Base-by-base conservation (phyloP, 805 yeast species). In the Yarrowia sp. region DNA sequence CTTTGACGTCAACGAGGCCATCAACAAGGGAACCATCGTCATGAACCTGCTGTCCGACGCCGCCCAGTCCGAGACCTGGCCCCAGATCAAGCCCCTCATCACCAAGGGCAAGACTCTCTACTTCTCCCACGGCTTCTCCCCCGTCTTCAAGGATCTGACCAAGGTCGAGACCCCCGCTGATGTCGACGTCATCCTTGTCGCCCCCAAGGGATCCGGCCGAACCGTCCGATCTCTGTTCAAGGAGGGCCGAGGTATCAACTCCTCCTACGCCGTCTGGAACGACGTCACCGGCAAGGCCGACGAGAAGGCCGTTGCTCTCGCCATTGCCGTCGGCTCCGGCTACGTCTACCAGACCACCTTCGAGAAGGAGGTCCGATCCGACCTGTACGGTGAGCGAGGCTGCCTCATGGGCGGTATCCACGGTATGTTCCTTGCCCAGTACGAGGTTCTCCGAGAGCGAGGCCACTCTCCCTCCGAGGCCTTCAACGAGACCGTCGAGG, bases 201-300 rank as follows among this genome's bases (percentile, higher is more conserved):
- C 99, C 79, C 99, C 99, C 82, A 94, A 94, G 88, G 99, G 99
- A 78, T 93, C 98, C 67, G 99, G 99, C 82, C 91, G 99, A 84
- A 94, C 99, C 72, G 99, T 94, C 71, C 90, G 99, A 85, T 87
- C 98, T 67, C 83, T 94, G 74, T 94, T 94, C 94, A 93, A 94
- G 84, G 99, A 94, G 84, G 99, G 99, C 78, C 92, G 99, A 82
- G 99, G 99, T 85, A 94, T 94, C 79, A 94, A 94, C 93, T 94
- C 99, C 62, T 93, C 98, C 63, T 94, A 90, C 81, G 99, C 99
- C 71, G 97, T 94, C 77, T 94, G 97, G 97, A 96, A 94, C 81
- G 97, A 94, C 78, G 97, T 93, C 69, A 79, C 97, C 73, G 98
- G 99, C 81, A 90, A 90, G 82, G 99, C 99, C 72, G 96, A 93